Base-by-base conservation (phyloP, 2,329 filamentous ascomycete species). In the Scedosporium dehoogii region DNA sequence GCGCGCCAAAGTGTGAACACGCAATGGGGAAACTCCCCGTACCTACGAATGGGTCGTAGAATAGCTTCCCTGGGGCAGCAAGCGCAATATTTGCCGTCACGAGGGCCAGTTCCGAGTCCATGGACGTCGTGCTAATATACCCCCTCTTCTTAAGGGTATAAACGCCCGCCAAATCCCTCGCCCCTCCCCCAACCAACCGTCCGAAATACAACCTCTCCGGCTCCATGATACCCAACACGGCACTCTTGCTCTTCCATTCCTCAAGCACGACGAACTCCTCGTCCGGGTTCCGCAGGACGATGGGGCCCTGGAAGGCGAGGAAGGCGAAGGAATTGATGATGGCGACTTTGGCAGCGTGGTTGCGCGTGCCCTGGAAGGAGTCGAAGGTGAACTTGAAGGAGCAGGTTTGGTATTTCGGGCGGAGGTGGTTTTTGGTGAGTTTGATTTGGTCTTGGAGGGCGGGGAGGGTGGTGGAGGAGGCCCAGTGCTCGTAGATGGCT, bases 71-170 rank as follows among this genome's bases (percentile, higher is more conserved):
- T 0, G 92, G 89, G 0, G 79, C 87, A 0, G 92, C 92, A 14
- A 90, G 84, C 0, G 91, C 90, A 67, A 99, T 86, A 70, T 97
- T 99, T 1, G 93, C 94, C 0, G 92, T 97, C 23, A 99, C 79
- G 1, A 99, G 81, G 12, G 92, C 90, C 53, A 99, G 81, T 73
- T 97, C 94, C 0, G 93, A 90, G 72, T 99, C 94, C 94, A 99
- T 97, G 56, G 90, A 94, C 0, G 94, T 99, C 0, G 93, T 97
- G 67, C 89, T 91, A 69, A 99, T 97, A 72, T 99, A 99, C 46
- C 83, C 82, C 29, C 94, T 81, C 75, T 96, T 96, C 79, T 99
- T 99, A 23, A 99, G 81, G 72, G 96, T 92, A 70, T 92, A 96
- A 25, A 82, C 88, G 42, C 83, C 78, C 38, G 90, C 81, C 4